Percentiles rank a stretch among this genome's conserved stretches.
Evolutionary conservation across 805 yeast genomes (phyloP).

Genomic region (Wickerhamomyces queroliae): DNA sequence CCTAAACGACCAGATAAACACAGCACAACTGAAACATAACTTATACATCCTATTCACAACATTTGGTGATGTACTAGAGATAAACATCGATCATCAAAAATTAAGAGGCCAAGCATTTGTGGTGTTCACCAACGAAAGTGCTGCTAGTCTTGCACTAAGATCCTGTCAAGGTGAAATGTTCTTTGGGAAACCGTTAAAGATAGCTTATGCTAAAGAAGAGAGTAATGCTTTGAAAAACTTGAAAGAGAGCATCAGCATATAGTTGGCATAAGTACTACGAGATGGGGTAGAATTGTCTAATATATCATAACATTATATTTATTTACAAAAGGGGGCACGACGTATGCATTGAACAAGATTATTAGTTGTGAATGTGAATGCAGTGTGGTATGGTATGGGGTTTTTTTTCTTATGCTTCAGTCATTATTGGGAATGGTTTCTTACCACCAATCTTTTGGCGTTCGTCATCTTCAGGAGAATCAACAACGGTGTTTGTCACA

Average conservation of each 20-base stretch:
- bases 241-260: too few species aligned
- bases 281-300: too few species aligned
- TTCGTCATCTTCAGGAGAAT: conserved; percentile 42
- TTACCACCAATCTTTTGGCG: conserved; percentile 31
- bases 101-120: conserved; percentile 68
- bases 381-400: too few species aligned
- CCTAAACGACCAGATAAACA: conserved; percentile 49
- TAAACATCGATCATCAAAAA: conserved; percentile 37
- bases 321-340: not conserved
- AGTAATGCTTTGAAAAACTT: conserved; percentile 6
- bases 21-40: conserved; percentile 39
- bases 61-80: conserved; percentile 58
- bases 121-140: conserved; percentile 39
- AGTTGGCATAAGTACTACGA: too few species aligned
- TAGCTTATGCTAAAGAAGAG: conserved; percentile 37
- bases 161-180: conserved; percentile 40
- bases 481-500: conserved; percentile 70
- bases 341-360: too few species aligned
- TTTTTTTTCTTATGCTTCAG: conserved; percentile 12
- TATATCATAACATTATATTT: too few species aligned
- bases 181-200: conserved; percentile 44
- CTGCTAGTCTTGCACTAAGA: conserved; percentile 46
- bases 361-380: too few species aligned
- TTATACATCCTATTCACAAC: conserved; percentile 54
- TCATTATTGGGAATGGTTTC: conserved; percentile 24